These are phyloP conservation scores for Neurospora sp. DNA, from an alignment of 495 filamentous ascomycete genomes.

Conservation along the genomic window DNA sequence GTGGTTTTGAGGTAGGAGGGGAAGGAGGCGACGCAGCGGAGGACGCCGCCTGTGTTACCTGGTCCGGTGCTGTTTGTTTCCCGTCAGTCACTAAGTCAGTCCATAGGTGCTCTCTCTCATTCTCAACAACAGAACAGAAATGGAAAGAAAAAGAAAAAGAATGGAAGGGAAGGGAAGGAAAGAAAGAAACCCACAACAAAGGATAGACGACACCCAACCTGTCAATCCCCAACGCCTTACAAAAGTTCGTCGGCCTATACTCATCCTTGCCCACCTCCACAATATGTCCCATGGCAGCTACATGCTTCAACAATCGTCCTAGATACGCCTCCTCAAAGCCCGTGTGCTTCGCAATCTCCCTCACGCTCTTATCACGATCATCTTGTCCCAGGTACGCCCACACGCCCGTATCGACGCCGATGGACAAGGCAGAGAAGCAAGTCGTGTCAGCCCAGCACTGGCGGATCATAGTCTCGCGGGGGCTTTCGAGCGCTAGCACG, in stretches of 20 bases:
- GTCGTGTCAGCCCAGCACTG: constrained; percentile 22
- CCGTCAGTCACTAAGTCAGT: too few relatives aligned
- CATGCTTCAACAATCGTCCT: constrained; percentile 30
- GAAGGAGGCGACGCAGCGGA: constrained; percentile 10
- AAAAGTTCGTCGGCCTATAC: constrained; percentile 33
- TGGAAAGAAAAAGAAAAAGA: too few relatives aligned
- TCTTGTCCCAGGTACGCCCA: neutral
- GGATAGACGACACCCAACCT: constrained; percentile 24
- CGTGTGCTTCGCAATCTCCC: neutral
- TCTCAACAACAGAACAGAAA: too few relatives aligned
- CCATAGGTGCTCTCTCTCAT: too few relatives aligned
- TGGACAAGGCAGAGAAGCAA: neutral
- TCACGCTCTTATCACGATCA: neutral
- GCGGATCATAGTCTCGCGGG: constrained; percentile 24
- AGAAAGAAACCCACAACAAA: neutral
- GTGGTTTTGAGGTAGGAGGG: neutral
- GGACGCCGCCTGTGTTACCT: neutral
- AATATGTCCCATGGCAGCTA: constrained; percentile 36
- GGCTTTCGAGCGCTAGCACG: constrained; percentile 15
- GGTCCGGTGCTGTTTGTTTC: neutral
- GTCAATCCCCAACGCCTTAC: constrained; percentile 22
- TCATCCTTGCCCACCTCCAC: constrained; percentile 27
- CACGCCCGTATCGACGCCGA: constrained; percentile 3
- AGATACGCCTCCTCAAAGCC: neutral
- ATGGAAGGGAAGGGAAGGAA: too few relatives aligned